phyloP scores from a whole-genome alignment of 2,329 filamentous ascomycete species.

The Lecanicillium sp. region DNA sequence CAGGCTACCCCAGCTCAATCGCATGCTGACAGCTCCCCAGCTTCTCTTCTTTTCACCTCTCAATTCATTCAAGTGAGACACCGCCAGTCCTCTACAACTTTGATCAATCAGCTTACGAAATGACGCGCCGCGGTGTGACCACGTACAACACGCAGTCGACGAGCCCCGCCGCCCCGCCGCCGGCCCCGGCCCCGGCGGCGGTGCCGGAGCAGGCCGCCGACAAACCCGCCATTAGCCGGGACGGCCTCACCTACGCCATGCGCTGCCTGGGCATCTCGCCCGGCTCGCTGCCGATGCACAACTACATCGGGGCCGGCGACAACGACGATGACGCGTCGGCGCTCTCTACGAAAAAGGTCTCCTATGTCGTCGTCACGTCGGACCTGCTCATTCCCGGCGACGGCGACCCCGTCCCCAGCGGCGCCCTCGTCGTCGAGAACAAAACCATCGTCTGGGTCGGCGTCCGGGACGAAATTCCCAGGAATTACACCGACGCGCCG shows the following conservation, averaged over 20 bases:
- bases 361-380: slow-evolving; percentile 29
- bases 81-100: too few species aligned
- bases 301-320: neutral
- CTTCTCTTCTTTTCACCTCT: too few species aligned
- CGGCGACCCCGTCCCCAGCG: slow-evolving; percentile 27
- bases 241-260: neutral
- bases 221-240: neutral
- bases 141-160: too few species aligned
- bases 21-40: too few species aligned
- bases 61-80: too few species aligned
- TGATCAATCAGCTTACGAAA: too few species aligned
- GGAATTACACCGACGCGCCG: slow-evolving; percentile 23
- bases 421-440: slow-evolving; percentile 30
- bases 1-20: too few species aligned
- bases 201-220: neutral
- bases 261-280: neutral
- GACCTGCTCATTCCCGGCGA: slow-evolving; percentile 32
- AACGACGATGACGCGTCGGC: neutral
- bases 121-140: too few species aligned
- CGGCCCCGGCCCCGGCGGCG: too few species aligned
- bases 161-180: too few species aligned
- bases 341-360: slow-evolving; percentile 20
- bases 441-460: slow-evolving; percentile 35
- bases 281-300: neutral
- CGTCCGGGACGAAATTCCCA: slow-evolving; percentile 22